phyloP scores from a whole-genome alignment of 2,329 filamentous ascomycete species.

The Teratosphaeria gauchensis region DNA sequence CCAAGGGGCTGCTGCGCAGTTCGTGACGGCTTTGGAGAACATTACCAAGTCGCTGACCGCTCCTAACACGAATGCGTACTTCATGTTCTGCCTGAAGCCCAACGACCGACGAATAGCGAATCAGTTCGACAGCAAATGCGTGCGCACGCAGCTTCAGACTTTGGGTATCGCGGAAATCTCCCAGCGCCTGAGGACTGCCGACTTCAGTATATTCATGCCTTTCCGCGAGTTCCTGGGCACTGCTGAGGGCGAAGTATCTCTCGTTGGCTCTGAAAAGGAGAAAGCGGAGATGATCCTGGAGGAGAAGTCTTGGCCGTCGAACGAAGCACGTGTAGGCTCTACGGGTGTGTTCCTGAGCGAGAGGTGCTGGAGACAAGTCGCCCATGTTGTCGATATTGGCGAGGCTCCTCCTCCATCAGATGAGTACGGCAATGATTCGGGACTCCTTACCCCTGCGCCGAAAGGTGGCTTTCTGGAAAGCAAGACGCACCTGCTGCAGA shows the following conservation, averaged over 20 bases:
- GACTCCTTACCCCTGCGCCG: conserved; percentile 45
- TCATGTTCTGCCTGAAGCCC: conserved; percentile 93
- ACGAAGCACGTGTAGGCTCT: conserved; percentile 81
- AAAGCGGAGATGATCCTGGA: conserved; percentile 87
- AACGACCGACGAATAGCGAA: conserved; percentile 96
- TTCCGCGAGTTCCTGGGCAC: conserved; percentile 92
- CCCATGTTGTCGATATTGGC: conserved; percentile 58
- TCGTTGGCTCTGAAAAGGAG: conserved; percentile 87
- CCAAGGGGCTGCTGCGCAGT: conserved; percentile 87
- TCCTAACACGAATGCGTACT: conserved; percentile 83
- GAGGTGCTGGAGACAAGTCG: conserved; percentile 85
- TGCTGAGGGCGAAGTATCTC: conserved; percentile 69
- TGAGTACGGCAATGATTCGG: conserved; percentile 46
- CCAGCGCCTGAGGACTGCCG: conserved; percentile 80
- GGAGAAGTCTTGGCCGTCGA: conserved; percentile 81
- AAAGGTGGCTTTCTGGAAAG: conserved; percentile 49
- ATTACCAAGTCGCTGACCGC: conserved; percentile 79
- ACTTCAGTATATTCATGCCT: conserved; percentile 91
- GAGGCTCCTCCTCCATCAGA: conserved; percentile 45
- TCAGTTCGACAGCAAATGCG: conserved; percentile 98
- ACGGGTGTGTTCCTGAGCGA: conserved; percentile 96
- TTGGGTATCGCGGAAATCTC: conserved; percentile 97
- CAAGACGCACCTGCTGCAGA: conserved; percentile 45
- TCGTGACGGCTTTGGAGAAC: conserved; percentile 78
- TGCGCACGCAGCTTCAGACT: conserved; percentile 85